These are phyloP conservation scores for Brassica cretica DNA, from an alignment of 345 rosid species.

Conservation along the genomic window DNA sequence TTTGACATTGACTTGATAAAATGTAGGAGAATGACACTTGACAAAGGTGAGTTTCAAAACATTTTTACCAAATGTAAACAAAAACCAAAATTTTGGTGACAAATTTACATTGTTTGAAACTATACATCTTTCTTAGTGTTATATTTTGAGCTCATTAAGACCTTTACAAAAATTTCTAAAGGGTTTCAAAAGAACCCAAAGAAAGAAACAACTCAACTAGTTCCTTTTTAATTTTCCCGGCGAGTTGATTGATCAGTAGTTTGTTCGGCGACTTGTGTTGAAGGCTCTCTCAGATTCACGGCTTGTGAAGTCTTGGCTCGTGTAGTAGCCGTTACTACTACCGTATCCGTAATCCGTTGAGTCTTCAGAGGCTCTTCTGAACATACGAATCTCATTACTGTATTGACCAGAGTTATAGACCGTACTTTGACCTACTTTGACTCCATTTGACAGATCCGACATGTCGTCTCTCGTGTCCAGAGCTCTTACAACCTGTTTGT, in stretches of 20 bases:
- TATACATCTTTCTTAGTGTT: background rate
- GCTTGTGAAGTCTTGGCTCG: constrained; percentile 34
- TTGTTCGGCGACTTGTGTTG: constrained; percentile 21
- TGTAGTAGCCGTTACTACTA: constrained; percentile 20
- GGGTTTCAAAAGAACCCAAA: background rate
- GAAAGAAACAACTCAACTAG: background rate
- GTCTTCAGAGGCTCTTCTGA: constrained; percentile 51
- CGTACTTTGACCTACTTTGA: constrained; percentile 83
- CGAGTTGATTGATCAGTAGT: background rate
- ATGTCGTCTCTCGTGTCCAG: constrained; percentile 63
- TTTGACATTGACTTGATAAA: too few relatives aligned
- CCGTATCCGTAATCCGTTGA: constrained; percentile 22
- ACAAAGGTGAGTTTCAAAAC: too few relatives aligned
- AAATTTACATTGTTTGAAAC: constrained; percentile 12
- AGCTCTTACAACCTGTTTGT: constrained; percentile 73
- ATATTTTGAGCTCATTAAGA: background rate
- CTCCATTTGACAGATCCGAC: constrained; percentile 83
- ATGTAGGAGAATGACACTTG: too few relatives aligned
- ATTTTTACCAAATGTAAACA: too few relatives aligned
- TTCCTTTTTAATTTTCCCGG: background rate
- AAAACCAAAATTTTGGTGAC: background rate
- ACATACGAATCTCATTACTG: constrained; percentile 65
- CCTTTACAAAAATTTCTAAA: background rate
- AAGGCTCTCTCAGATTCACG: constrained; percentile 40
- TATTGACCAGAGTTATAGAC: constrained; percentile 78